These are phyloP conservation scores for Verticillium nubilum DNA, from an alignment of 2,329 filamentous ascomycete genomes.

Conservation along the genomic window DNA sequence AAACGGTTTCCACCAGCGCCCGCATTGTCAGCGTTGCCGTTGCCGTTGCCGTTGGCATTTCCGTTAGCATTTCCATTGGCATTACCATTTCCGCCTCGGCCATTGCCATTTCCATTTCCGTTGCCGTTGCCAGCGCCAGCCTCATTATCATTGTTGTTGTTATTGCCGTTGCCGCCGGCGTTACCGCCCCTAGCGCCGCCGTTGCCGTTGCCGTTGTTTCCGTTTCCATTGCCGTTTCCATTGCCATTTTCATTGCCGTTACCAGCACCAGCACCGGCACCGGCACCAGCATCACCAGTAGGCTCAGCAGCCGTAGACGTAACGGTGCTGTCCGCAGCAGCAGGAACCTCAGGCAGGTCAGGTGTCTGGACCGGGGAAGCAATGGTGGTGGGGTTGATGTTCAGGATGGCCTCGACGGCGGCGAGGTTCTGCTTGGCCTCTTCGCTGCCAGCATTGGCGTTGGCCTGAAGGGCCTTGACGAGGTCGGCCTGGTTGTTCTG, in stretches of 20 bases:
- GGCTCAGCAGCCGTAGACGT: constrained; percentile 7
- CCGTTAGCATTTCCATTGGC: constrained; percentile 3
- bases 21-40: constrained; percentile 3
- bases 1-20: background rate
- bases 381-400: constrained; percentile 20
- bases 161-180: constrained; percentile 9
- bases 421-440: constrained; percentile 23
- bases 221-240: background rate
- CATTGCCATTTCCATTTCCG: constrained; percentile 3
- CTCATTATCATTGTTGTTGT: constrained; percentile 14
- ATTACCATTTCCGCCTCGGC: background rate
- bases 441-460: constrained; percentile 30
- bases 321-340: constrained; percentile 6
- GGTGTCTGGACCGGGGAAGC: constrained; percentile 28
- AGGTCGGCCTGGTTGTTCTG: constrained; percentile 46
- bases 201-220: constrained; percentile 7
- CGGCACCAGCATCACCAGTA: constrained; percentile 7
- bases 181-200: constrained; percentile 9
- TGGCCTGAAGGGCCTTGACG: constrained; percentile 30
- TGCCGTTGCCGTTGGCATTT: background rate
- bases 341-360: constrained; percentile 12
- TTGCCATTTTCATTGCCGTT: background rate
- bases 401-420: constrained; percentile 31
- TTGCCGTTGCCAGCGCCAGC: constrained; percentile 5
- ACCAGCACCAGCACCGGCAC: constrained; percentile 1